A percentile compares a stretch with the other conserved stretches of the same genome.
Conservation (phyloP, 2,329 filamentous ascomycete species). For the Verticillium tricorpus region DNA sequence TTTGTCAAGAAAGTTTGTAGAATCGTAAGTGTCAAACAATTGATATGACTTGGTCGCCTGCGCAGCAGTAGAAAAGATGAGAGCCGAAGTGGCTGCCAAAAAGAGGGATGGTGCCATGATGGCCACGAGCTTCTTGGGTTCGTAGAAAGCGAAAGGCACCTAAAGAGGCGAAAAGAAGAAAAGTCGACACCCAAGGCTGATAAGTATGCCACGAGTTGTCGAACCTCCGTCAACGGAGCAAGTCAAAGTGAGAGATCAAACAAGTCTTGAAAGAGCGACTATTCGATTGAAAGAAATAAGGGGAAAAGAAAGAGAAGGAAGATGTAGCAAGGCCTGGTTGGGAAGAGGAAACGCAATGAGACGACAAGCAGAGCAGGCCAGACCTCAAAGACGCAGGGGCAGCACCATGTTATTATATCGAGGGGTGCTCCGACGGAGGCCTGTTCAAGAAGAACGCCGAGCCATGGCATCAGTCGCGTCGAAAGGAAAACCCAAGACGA, state of each 20-base stretch:
- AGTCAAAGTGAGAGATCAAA: background rate
- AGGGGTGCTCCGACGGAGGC: background rate
- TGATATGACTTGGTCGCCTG: slow-evolving; percentile 8
- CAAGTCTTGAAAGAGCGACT: background rate
- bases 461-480: background rate
- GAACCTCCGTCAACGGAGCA: slow-evolving; percentile 3
- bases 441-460: background rate
- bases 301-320: background rate
- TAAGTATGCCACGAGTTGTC: background rate
- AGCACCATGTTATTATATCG: background rate
- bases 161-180: background rate
- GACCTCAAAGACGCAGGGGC: background rate
- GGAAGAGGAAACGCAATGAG: background rate
- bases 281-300: background rate
- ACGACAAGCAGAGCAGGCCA: background rate
- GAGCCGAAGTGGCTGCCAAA: slow-evolving; percentile 11
- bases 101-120: slow-evolving; percentile 13
- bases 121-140: background rate
- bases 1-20: slow-evolving; percentile 42
- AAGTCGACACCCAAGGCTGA: background rate
- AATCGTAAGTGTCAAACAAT: slow-evolving; percentile 12
- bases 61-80: slow-evolving; percentile 7
- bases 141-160: background rate
- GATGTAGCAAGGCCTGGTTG: background rate
- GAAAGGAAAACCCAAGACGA: background rate